Evolutionary conservation across 352 stramenopile species (phyloP), one percentile per base, ranked within the genome.

Genomic region (Globisporangium ultimum): DNA sequence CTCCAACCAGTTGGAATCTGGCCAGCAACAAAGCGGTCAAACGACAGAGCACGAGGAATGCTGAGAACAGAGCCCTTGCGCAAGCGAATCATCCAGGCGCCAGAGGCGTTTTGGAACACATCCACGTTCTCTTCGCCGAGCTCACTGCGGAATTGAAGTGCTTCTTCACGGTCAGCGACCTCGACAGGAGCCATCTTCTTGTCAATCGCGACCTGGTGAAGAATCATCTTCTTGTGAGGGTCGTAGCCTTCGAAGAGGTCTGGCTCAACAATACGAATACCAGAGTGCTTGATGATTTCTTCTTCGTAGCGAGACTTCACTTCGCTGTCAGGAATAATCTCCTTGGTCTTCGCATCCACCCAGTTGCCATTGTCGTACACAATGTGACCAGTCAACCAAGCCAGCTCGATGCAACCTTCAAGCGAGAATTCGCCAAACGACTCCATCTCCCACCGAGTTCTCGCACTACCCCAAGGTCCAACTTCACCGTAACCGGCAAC

Each of bases 371-470:
- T 88, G 48, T 93, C 74, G 53, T 88, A 91, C 64, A 75, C 63
- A 55, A 96, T 96, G 58, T 78, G 80, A 17, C 88, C 87, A 4
- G 84, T 91, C 18, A 95, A 48, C 88, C 87, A 96, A 15, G 87
- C 88, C 11, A 96, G 53, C 58, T 96, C 88, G 51, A 96, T 91
- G 58, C 82, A 89, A 18, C 88, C 88, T 83, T 96, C 87, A 14
- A 96, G 61, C 24, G 88, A 96, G 61, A 96, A 95, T 62, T 93
- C 76, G 47, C 88, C 88, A 66, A 78, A 95, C 52, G 83, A 91
- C 64, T 96, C 88, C 82, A 96, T 96, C 70, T 96, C 88, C 88
- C 88, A 96, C 8, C 84, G 82, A 22, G 87, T 95, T 22, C 87
- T 87, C 15, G 85, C 74, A 56, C 89, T 95, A 28, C 88, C 88